phyloP scores from a whole-genome alignment of 345 rosid genomes.

The Eucalyptus cladocalyx region DNA sequence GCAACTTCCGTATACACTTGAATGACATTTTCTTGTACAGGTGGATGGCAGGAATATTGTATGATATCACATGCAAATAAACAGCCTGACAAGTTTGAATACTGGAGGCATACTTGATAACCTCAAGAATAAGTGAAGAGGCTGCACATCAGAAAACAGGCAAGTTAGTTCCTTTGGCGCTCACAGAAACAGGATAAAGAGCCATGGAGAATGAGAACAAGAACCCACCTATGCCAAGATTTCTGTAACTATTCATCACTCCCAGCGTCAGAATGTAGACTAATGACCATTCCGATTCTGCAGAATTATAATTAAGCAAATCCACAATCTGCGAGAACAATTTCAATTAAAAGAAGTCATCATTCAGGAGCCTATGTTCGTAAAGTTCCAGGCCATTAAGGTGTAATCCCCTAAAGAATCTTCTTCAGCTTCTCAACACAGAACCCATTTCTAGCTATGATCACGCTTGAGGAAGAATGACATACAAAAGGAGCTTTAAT shows the following conservation, averaged over 20 bases:
- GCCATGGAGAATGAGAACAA: neutral
- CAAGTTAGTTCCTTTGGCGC: neutral
- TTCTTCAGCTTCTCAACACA: neutral
- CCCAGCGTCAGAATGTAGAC: slow-evolving; percentile 89
- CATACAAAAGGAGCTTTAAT: neutral
- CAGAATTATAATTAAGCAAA: slow-evolving; percentile 56
- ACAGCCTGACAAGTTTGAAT: slow-evolving; percentile 65
- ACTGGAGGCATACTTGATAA: slow-evolving; percentile 61
- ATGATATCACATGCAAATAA: slow-evolving; percentile 91
- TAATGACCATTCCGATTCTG: slow-evolving; percentile 61
- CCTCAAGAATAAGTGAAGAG: slow-evolving; percentile 57
- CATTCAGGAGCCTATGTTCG: neutral
- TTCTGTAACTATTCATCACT: slow-evolving; percentile 70
- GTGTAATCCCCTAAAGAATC: neutral
- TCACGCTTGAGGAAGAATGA: neutral
- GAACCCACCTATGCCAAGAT: slow-evolving; percentile 68
- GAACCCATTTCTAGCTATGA: neutral
- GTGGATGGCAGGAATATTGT: slow-evolving; percentile 78
- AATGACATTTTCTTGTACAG: slow-evolving; percentile 85
- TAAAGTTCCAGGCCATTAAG: neutral
- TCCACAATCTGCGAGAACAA: slow-evolving; percentile 65
- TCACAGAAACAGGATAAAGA: neutral
- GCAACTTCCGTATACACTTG: slow-evolving; percentile 61
- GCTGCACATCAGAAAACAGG: slow-evolving; percentile 41
- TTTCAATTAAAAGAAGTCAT: neutral